Conservation (phyloP, 2,329 filamentous ascomycete species). For the Aspergillus amoenus region DNA sequence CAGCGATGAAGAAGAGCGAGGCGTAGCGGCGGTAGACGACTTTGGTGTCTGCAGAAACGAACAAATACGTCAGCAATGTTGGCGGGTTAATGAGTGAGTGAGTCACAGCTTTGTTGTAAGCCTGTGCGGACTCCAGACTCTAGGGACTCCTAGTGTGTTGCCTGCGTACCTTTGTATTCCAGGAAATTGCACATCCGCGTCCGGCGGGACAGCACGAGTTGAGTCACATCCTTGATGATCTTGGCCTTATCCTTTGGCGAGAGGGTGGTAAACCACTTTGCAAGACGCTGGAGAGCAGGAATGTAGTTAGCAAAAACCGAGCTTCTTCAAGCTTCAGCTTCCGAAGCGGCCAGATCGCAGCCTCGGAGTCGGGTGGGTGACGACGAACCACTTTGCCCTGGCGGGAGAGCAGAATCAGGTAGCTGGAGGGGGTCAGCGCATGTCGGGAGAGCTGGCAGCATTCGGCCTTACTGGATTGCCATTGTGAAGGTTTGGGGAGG, state of each 20-base stretch:
- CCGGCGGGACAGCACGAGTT: conserved; percentile 90
- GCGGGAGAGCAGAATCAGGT: conserved; percentile 93
- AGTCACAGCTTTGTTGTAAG: background rate
- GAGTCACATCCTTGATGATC: conserved; percentile 99
- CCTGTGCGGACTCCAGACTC: background rate
- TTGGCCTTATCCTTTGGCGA: conserved; percentile 99
- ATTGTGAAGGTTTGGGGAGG: conserved; percentile 21
- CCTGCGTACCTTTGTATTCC: conserved; percentile 83
- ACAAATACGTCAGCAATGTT: background rate
- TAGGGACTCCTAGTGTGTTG: background rate
- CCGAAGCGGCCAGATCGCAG: conserved; percentile 16
- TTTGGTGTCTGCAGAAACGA: conserved; percentile 72
- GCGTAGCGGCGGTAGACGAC: conserved; percentile 98
- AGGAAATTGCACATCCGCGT: conserved; percentile 99
- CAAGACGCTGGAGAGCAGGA: conserved; percentile 69
- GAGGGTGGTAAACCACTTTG: conserved; percentile 98
- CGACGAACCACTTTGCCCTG: conserved; percentile 96
- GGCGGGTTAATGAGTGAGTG: background rate
- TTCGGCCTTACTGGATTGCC: conserved; percentile 34
- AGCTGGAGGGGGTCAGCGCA: conserved; percentile 57
- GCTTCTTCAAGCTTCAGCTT: conserved; percentile 15
- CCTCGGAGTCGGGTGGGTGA: conserved; percentile 38
- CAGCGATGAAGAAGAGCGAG: conserved; percentile 98
- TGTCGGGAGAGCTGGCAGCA: background rate
- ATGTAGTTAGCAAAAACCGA: conserved; percentile 23